Evolutionary conservation across 202 grass and related monocot species (phyloP).

Genomic region (Cymbopogon flexuosus): DNA sequence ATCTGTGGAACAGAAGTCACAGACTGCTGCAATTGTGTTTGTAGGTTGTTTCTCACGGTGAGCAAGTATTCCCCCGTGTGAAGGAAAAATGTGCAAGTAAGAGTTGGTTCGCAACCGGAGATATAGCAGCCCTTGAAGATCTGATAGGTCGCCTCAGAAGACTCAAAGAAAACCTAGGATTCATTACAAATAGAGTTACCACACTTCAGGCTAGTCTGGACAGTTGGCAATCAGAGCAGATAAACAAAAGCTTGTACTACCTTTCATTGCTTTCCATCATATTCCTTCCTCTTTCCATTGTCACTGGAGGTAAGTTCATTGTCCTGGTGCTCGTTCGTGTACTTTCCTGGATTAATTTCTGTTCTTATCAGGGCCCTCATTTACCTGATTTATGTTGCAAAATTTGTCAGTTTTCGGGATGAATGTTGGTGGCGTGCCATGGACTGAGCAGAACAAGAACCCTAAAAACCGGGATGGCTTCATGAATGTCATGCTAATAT

Average conservation of each 20-base stretch:
- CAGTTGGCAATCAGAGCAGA: constrained; percentile 96
- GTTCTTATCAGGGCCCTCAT: neutral
- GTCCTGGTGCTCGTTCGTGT: neutral
- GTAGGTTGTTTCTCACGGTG: constrained; percentile 89
- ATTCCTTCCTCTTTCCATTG: constrained; percentile 91
- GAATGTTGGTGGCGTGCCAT: constrained; percentile 92
- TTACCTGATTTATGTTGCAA: neutral
- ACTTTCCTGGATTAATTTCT: neutral
- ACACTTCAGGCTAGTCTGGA: constrained; percentile 92
- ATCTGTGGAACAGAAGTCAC: neutral
- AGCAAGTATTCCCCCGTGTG: constrained; percentile 88
- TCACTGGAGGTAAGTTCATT: constrained; percentile 73
- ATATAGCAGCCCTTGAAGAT: constrained; percentile 73
- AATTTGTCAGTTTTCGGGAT: constrained; percentile 71
- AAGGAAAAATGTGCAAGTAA: constrained; percentile 85
- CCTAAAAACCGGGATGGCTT: constrained; percentile 67
- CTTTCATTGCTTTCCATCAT: constrained; percentile 92
- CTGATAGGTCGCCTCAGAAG: constrained; percentile 78
- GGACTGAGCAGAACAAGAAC: constrained; percentile 67
- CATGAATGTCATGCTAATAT: constrained; percentile 84
- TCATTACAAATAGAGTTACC: constrained; percentile 79
- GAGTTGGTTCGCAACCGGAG: constrained; percentile 70
- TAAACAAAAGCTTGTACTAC: constrained; percentile 91
- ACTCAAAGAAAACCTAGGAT: constrained; percentile 90
- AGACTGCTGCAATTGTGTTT: neutral